Evolutionary conservation across 2,329 filamentous ascomycete species (phyloP), one percentile per base, ranked within the genome.

Genomic region (Phialophora chinensis): DNA sequence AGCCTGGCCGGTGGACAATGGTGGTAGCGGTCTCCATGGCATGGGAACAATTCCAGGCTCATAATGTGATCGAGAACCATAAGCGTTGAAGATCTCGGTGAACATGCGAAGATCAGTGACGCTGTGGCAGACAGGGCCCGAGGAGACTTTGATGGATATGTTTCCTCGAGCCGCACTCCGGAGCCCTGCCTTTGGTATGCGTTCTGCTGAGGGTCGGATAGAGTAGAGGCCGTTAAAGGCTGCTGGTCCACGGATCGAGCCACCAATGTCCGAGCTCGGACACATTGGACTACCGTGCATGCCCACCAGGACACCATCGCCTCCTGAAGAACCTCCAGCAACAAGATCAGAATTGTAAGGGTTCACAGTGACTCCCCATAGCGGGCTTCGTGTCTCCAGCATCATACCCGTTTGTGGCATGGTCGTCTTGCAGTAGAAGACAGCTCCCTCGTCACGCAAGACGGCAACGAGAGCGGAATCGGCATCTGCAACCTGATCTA

Each of bases 311-410:
- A 84, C 86, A 0, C 83, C 87, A 74, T 90, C 88, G 12, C 90
- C 90, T 12, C 89, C 89, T 0, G 85, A 87, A 12, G 84, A 87
- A 2, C 90, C 89, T 6, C 90, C 89, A 0, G 86, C 81, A 0
- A 84, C 86, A 31, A 88, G 79, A 25, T 81, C 77, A 0, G 85
- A 81, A 65, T 90, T 90, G 63, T 84, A 79, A 0, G 90, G 89
- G 72, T 90, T 90, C 1, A 89, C 75, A 0, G 86, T 86, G 38
- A 88, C 88, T 1, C 90, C 90, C 63, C 80, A 83, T 44, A 82
- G 74, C 63, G 85, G 83, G 73, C 86, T 86, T 72, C 85, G 82
- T 0, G 79, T 81, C 68, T 86, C 83, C 14, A 73, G 73, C 74
- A 78, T 74, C 79, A 80, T 81, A 54, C 81, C 78, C 0, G 81